Evolutionary conservation across 2,329 filamentous ascomycete genomes (phyloP), one percentile per base, ranked within the genome.

Genomic region (Cladosporium sp.): DNA sequence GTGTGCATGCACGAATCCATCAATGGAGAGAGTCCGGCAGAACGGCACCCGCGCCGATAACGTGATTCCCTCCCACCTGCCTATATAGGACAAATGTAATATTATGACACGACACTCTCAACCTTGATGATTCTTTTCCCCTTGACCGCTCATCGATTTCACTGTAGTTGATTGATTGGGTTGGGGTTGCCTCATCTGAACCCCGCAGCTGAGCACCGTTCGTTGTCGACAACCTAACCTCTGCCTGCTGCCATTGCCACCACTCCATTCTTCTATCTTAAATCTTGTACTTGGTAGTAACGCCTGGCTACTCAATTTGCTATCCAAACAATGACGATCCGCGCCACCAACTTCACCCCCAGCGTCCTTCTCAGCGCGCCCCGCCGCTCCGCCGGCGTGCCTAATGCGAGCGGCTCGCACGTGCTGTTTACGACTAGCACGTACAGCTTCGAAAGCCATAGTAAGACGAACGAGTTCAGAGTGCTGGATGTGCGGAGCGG

Each of bases 381-480:
- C 34, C 87, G 91, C 65, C 87, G 91, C 57, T 91, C 89, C 13
- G 76, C 87, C 18, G 91, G 88, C 57, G 77, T 87, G 0, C 91
- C 91, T n/a, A 94, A 92, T 75, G 76, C 82, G 43, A 82, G 85
- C 61, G 90, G 89, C 51, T 86, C 85, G 63, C 81, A 85, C 65
- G 82, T 89, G 56, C 78, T 93, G 30, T 92, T 89, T 74, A 87
- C 87, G 49, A 85, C 88, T 18, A 91, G 90, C 0, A 87, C 89
- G 1, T 97, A 96, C 77, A 93, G 88, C 5, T 97, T 97, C 77
- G 83, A 90, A 46, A 84, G 86, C 0, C 92, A 96, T 75, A 83
- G 83, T 56, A 90, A 89, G 74, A 85, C 84, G 5, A 84, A 82
- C 66, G 89, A 93, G 79, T 88, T 90, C 70, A 86, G 89, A 21